phyloP scores from a whole-genome alignment of 345 rosid genomes.

The Eucalyptus erythrocorys region DNA sequence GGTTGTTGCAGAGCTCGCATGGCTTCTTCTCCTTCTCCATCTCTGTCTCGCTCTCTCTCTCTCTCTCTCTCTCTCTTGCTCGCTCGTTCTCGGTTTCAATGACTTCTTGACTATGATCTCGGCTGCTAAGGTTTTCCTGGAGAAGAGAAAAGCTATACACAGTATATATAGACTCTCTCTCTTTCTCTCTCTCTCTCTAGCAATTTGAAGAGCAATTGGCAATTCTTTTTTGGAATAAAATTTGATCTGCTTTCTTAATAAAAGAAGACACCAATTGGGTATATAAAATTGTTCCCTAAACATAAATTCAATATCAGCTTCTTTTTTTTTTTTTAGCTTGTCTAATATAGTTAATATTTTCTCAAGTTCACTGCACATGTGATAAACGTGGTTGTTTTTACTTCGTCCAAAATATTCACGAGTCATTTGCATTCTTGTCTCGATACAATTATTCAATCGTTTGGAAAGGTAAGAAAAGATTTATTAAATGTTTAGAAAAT shows the following conservation, averaged over 20 bases:
- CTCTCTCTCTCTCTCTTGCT: neutral
- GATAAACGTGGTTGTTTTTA: neutral
- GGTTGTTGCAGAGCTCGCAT: conserved; percentile 43
- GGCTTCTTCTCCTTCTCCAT: conserved; percentile 14
- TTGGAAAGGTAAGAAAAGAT: neutral
- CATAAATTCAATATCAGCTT: neutral
- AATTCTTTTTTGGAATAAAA: neutral
- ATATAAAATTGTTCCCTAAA: neutral
- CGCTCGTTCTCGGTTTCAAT: neutral
- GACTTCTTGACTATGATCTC: neutral
- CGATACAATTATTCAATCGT: neutral
- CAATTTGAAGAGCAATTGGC: neutral
- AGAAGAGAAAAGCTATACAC: neutral
- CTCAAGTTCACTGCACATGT: neutral
- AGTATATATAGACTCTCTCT: neutral
- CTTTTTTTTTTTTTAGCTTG: neutral
- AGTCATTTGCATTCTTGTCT: neutral
- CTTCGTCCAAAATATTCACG: rapidly evolving
- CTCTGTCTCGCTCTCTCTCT: neutral
- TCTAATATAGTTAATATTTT: neutral
- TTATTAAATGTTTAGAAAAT: neutral
- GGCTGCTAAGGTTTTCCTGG: rapidly evolving
- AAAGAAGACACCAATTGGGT: neutral
- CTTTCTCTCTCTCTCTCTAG: neutral
- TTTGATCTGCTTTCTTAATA: neutral